phyloP scores from a whole-genome alignment of 176 grass and related monocot species.

The Carex pumila region DNA sequence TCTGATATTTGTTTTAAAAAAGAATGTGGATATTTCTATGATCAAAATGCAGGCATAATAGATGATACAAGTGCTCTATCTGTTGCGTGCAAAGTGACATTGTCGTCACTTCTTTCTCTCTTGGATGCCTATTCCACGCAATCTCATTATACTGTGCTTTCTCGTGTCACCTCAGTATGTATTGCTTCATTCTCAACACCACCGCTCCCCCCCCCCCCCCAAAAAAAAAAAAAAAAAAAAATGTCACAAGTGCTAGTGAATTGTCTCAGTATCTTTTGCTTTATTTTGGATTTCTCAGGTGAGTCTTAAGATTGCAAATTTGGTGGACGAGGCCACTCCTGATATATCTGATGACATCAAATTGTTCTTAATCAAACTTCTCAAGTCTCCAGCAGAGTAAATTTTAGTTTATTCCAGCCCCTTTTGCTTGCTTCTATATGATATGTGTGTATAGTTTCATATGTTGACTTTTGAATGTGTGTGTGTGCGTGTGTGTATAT shows the following conservation, averaged over 20 bases:
- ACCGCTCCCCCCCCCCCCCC: not conserved
- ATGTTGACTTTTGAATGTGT: constrained; percentile 1
- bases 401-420: not conserved
- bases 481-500: no score
- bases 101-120: constrained; percentile 60
- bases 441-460: not conserved
- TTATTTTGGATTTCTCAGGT: constrained; percentile 34
- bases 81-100: constrained; percentile 56
- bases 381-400: constrained; percentile 63
- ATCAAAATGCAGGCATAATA: constrained; percentile 54
- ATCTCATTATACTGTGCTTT: constrained; percentile 70
- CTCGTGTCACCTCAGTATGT: constrained; percentile 57
- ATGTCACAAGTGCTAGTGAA: not conserved
- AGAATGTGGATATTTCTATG: not conserved
- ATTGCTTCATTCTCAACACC: not conserved
- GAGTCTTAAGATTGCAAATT: constrained; percentile 45
- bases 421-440: not conserved
- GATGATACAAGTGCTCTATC: constrained; percentile 63
- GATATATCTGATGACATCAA: constrained; percentile 51
- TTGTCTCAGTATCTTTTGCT: constrained; percentile 2
- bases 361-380: constrained; percentile 65
- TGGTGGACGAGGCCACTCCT: constrained; percentile 64
- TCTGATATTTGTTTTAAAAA: not conserved
- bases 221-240: no score
- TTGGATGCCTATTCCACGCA: constrained; percentile 50